These are phyloP conservation scores for Cordyceps fumosorosea DNA, from an alignment of 2,329 filamentous ascomycete genomes.

Conservation along the genomic window DNA sequence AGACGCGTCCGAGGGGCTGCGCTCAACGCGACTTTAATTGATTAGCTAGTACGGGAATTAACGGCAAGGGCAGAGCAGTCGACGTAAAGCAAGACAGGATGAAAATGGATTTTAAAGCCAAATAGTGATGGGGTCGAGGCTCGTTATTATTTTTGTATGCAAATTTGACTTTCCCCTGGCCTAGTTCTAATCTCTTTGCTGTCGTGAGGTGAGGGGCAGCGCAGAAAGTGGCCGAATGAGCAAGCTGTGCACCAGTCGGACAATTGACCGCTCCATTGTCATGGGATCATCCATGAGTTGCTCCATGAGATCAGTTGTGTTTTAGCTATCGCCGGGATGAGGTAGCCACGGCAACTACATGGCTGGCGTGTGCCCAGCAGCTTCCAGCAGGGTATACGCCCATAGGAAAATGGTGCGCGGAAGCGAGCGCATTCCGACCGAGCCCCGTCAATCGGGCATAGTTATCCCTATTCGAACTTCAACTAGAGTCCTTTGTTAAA, in stretches of 20 bases:
- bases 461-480: background rate
- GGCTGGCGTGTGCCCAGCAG: too few relatives aligned
- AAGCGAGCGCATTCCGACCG: background rate
- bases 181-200: too few relatives aligned
- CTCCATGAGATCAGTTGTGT: too few relatives aligned
- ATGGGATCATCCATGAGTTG: too few relatives aligned
- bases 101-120: background rate
- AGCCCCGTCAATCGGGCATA: background rate
- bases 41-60: background rate
- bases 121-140: background rate
- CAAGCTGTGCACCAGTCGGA: too few relatives aligned
- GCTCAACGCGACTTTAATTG: conserved; percentile 12
- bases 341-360: too few relatives aligned
- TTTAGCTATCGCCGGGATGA: too few relatives aligned
- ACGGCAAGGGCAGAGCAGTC: background rate
- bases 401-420: too few relatives aligned
- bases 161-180: too few relatives aligned
- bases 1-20: conserved; percentile 9
- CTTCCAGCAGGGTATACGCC: too few relatives aligned
- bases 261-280: background rate
- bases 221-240: too few relatives aligned
- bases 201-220: too few relatives aligned
- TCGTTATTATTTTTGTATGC: background rate
- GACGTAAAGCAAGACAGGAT: background rate
- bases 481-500: background rate